Evolutionary conservation across 2,329 filamentous ascomycete species (phyloP), one percentile per base, ranked within the genome.

Genomic region (Helminthosporium solani): DNA sequence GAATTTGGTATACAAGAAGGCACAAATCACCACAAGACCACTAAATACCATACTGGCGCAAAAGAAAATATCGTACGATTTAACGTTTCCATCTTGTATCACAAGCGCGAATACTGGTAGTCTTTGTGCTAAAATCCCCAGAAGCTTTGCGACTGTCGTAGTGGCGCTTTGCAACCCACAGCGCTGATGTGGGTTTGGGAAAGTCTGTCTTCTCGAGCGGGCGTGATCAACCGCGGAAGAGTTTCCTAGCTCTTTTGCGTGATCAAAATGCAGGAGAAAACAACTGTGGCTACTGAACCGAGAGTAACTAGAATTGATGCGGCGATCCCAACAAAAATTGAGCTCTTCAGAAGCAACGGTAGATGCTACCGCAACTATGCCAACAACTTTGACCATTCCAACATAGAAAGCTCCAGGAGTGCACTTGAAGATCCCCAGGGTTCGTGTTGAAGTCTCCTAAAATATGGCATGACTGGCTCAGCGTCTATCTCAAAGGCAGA

Each of bases 321-420:
- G n/a, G 54, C 40, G 12, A 57, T 43, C 23, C 54, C 50, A 44
- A 47, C 48, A 1, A 52, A 55, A 50, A 18, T 52, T 50, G 1
- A 57, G 52, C 30, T 57, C 52, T 15, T 44, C 31, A 7, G 52
- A 49, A 27, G 50, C 33, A 7, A 57, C 52, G 16, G 52, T 53
- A 33, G 55, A 57, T 2, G 52, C 52, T 6, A 55, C 49, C 9
- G 52, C 54, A 33, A 57, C 44, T 27, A 53, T 55, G n/a, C 53
- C 21, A 60, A 67, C 46, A 58, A 77, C 58, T 68, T 75, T 55
- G 67, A 76, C 50, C 70, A 79, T 50, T 64, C 72, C 33, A 63
- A 75, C 48, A 71, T 67, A 42, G 74, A 79, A 57, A 55, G 68
- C 42, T 49, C 65, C 39, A 6, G 55, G 37, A 30, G 41, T 20